Percentiles rank a stretch among this genome's conserved stretches.
These are phyloP conservation scores for Leucosporidium scottii DNA, from an alignment of 768 basidiomycete species.

Conservation along the genomic window DNA sequence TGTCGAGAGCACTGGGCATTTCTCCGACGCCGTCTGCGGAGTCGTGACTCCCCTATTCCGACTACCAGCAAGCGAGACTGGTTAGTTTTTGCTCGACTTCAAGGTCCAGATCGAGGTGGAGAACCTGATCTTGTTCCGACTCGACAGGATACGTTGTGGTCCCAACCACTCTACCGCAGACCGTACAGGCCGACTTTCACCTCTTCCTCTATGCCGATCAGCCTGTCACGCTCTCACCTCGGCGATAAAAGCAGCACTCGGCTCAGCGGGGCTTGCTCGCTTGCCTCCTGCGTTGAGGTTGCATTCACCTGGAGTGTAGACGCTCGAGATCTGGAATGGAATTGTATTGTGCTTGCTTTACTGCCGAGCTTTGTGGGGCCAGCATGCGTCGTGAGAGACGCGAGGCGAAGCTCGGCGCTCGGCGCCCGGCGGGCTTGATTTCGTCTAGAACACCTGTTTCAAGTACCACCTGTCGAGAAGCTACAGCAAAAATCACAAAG, in stretches of 20 bases:
- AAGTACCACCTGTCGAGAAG: no score
- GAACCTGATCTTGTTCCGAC: constrained; percentile 47
- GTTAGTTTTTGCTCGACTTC: constrained; percentile 32
- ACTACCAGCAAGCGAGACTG: constrained; percentile 7
- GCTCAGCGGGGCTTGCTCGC: no score
- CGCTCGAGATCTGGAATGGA: no score
- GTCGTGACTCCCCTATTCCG: constrained; percentile 47
- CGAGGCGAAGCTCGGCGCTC: no score
- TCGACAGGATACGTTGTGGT: constrained; percentile 64
- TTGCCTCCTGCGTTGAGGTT: no score
- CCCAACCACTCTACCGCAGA: constrained; percentile 65
- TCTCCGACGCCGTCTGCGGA: constrained; percentile 66
- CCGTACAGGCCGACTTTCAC: constrained; percentile 54
- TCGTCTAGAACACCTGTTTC: no score
- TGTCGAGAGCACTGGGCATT: constrained; percentile 68
- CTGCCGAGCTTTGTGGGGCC: no score
- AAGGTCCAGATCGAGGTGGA: constrained; percentile 31
- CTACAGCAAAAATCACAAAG: no score
- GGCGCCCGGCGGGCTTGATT: no score
- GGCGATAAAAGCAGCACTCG: background rate
- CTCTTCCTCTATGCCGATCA: constrained; percentile 38
- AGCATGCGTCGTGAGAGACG: no score
- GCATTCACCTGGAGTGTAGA: no score
- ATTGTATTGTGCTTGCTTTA: no score
- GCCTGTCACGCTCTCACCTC: constrained; percentile 6